These are phyloP conservation scores for Coleophoma eucalyptorum DNA, from an alignment of 2,329 filamentous ascomycete genomes.

Conservation along the genomic window DNA sequence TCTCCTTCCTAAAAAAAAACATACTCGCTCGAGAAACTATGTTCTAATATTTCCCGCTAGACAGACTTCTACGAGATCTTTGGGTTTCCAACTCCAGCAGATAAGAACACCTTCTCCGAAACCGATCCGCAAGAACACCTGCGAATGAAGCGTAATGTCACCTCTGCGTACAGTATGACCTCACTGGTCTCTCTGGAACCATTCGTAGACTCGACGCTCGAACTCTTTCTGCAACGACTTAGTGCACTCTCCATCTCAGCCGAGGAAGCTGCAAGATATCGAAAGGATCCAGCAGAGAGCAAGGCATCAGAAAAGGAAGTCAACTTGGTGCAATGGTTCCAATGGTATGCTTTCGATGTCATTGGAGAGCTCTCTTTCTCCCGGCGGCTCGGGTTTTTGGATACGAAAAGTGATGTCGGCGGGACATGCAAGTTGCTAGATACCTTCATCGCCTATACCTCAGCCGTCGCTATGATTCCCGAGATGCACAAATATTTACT, in stretches of 20 bases:
- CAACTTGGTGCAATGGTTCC: background rate
- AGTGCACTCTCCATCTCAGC: background rate
- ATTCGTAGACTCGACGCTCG: background rate
- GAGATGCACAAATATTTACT: conserved; percentile 1
- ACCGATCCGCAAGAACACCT: background rate
- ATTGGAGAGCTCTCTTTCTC: background rate
- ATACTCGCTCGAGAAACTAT: too few relatives aligned
- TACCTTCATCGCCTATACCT: background rate
- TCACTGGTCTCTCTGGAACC: background rate
- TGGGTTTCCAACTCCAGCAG: background rate
- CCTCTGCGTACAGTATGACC: background rate
- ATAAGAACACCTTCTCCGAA: background rate
- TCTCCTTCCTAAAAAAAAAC: background rate
- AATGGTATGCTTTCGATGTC: background rate
- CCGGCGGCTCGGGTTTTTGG: too few relatives aligned
- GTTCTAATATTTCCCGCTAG: too few relatives aligned
- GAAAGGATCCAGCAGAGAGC: background rate
- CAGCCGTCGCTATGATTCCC: background rate
- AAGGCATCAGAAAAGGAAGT: background rate
- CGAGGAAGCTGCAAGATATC: too few relatives aligned
- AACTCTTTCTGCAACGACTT: background rate
- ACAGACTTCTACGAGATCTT: background rate
- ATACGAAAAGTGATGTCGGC: too few relatives aligned
- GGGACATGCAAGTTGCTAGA: background rate
- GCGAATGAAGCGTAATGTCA: background rate